Base-by-base conservation (phyloP, 768 basidiomycete species). In the Coprinellus micaceus region DNA sequence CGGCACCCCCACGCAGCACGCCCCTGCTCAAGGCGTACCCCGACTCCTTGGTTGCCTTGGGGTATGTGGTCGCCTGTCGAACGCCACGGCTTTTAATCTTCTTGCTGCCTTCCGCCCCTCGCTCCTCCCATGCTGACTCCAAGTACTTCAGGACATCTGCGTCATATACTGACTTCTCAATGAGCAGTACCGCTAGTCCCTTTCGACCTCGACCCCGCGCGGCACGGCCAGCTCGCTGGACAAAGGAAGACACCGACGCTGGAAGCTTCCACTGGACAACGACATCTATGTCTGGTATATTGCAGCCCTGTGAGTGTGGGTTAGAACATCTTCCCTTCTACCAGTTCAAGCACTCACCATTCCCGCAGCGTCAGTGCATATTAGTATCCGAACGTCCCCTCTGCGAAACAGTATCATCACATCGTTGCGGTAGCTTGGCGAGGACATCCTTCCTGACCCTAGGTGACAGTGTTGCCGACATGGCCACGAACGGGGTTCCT, bases 361-460 rank as follows among this genome's bases (percentile, higher is more conserved):
- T 26, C 71, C 71, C 17, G 71, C 68, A 10, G 72, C 73, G 58
- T 74, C 72, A 0, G 73, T 74, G 54, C 71, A 74, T 2, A 73
- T 61, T 6, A 74, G 26, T 2, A 75, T 61, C 0, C 69, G 65
- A 1, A 74, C 52, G 0, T 30, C 21, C 0, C 71, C 70, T 0
- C 29, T 36, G 29, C 63, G 64, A 59, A 74, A 73, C 1, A 63
- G 41, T 0, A 30, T 11, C 67, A 74, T 66, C 0, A 67, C 65
- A 2, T 49, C 19, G 2, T 30, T n/a, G 2, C 67, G 64, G 56
- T 69, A 66, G 66, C 48, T 67, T 70, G 3, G 11, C 13, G 1
- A 71, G 44, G 3, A 74, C 30, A 47, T 75, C 71, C 0, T 56
- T 9, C 0, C 63, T 67, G 0, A 76, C 64, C 1, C 56, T 58